phyloP scores from a whole-genome alignment of 169 alveolate genomes.

The Plasmodium gallinaceum region DNA sequence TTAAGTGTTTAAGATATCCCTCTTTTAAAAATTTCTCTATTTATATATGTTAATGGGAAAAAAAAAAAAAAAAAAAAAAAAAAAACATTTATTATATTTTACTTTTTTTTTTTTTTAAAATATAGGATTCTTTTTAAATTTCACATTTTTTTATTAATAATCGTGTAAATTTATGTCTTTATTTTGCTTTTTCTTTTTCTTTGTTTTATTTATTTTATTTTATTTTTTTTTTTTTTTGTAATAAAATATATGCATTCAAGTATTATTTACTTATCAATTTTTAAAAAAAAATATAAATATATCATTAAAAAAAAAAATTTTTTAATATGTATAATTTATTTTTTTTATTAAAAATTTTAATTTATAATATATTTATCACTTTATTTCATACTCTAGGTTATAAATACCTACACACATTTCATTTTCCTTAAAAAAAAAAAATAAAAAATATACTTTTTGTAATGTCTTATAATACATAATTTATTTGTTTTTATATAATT shows the following conservation, averaged over 20 bases:
- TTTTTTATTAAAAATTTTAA: too few species aligned
- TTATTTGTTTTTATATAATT: too few species aligned
- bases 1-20: too few species aligned
- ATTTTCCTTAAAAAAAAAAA: slow-evolving; percentile 36
- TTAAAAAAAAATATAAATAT: background rate
- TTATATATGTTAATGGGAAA: background rate
- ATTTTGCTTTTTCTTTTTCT: background rate
- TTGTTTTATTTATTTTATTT: background rate
- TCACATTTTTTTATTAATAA: too few species aligned
- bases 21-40: too few species aligned
- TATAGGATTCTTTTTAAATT: too few species aligned
- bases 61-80: background rate
- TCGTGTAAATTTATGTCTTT: background rate
- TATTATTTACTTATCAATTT: background rate
- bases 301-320: background rate
- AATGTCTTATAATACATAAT: too few species aligned
- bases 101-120: too few species aligned
- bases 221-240: slow-evolving; percentile 2
- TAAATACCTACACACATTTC: slow-evolving; percentile 72
- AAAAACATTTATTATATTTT: background rate
- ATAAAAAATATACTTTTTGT: background rate
- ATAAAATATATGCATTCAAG: background rate
- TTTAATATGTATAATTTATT: too few species aligned
- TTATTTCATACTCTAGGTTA: slow-evolving; percentile 47
- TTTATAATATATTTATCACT: background rate